Evolutionary conservation across 352 stramenopile species (phyloP).

Genomic region (Phytopythium boreale): DNA sequence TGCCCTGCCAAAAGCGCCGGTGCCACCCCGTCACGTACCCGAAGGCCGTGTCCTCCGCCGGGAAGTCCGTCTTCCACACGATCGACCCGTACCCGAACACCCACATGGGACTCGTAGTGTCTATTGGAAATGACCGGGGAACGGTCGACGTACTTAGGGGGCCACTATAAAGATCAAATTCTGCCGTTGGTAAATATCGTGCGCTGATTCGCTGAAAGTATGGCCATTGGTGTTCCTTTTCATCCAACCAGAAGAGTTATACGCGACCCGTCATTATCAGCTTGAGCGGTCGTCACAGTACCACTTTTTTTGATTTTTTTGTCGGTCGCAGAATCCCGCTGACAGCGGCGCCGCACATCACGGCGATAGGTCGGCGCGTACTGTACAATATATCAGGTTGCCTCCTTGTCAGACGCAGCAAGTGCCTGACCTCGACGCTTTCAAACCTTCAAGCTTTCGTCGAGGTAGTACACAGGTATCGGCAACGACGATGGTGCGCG

Average conservation of each 20-base stretch:
- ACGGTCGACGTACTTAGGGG: not conserved
- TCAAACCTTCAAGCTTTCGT: too few species aligned
- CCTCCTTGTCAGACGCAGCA: too few species aligned
- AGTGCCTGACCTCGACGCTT: too few species aligned
- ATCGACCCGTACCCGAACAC: conserved; percentile 55
- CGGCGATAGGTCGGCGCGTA: too few species aligned
- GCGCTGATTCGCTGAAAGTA: not conserved
- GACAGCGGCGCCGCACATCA: too few species aligned
- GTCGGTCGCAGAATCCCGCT: too few species aligned
- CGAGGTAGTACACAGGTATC: too few species aligned
- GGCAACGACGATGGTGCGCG: too few species aligned
- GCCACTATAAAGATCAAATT: not conserved
- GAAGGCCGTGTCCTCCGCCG: conserved; percentile 33
- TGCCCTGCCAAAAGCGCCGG: conserved; percentile 77
- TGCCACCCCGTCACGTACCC: conserved; percentile 61
- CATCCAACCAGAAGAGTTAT: not conserved
- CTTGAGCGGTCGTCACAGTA: not conserved
- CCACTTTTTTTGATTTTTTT: too few species aligned
- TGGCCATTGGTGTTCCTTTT: not conserved
- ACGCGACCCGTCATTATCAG: not conserved
- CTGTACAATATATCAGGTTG: too few species aligned
- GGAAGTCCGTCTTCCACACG: conserved; percentile 47
- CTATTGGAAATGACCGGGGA: not conserved
- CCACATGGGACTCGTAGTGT: conserved; percentile 47
- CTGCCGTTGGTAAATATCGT: not conserved